Conservation (phyloP, 1,284 basidiomycete genomes). For the Anthracocystis panici-leucophaei region DNA sequence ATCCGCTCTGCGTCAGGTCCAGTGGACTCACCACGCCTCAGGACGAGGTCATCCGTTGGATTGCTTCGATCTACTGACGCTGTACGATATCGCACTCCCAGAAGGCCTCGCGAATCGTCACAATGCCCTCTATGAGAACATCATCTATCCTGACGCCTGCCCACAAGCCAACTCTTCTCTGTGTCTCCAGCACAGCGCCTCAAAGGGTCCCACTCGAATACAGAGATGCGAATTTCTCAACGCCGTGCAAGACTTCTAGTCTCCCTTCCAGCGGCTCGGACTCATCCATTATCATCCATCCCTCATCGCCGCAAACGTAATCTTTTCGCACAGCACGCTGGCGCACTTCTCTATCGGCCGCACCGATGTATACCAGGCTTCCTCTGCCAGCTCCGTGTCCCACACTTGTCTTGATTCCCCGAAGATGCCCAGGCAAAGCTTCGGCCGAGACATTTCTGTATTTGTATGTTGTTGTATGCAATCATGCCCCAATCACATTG, state of each 20-base stretch:
- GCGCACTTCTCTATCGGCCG: not conserved
- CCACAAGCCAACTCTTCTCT: not conserved
- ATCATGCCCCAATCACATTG: not conserved
- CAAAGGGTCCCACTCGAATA: not conserved
- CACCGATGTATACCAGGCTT: slow-evolving; percentile 1
- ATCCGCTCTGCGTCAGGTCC: slow-evolving; percentile 42
- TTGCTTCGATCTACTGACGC: slow-evolving; percentile 8
- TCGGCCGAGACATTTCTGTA: not conserved
- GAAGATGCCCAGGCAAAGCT: not conserved
- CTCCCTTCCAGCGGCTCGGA: slow-evolving; percentile 19
- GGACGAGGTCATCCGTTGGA: slow-evolving; percentile 16
- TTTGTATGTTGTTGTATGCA: slow-evolving; percentile 7
- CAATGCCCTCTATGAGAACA: slow-evolving; percentile 22
- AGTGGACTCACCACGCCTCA: slow-evolving; percentile 12
- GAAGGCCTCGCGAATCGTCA: slow-evolving; percentile 21
- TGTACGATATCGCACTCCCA: not conserved
- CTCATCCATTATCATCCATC: slow-evolving; percentile 35
- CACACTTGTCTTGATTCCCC: not conserved
- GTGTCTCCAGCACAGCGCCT: not conserved
- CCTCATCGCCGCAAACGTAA: slow-evolving; percentile 15
- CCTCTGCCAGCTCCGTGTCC: not conserved
- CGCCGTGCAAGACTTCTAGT: slow-evolving; percentile 2
- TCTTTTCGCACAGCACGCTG: not conserved
- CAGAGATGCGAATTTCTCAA: not conserved
- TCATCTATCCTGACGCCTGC: not conserved